These are phyloP conservation scores for Taphrina betulina DNA, from an alignment of 1,139 yeast species.

Conservation along the genomic window DNA sequence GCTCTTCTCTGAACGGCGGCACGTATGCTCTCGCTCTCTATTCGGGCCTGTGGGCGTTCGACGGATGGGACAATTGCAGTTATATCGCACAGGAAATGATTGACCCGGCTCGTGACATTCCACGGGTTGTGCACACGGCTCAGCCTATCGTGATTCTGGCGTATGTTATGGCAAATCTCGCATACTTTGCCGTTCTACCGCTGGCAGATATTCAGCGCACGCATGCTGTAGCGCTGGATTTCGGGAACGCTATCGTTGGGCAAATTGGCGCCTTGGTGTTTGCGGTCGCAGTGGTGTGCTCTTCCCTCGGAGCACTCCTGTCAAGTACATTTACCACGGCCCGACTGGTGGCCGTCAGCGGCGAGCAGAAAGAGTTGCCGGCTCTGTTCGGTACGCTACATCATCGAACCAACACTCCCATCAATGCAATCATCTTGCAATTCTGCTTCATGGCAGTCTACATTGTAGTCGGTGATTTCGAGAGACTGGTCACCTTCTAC, in stretches of 20 bases:
- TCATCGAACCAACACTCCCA: conserved; percentile 43
- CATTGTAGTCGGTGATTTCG: conserved; percentile 46
- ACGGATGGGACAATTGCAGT: conserved; percentile 49
- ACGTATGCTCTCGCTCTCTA: conserved; percentile 47
- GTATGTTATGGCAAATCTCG: conserved; percentile 46
- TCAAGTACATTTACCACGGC: conserved; percentile 48
- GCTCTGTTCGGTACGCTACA: conserved; percentile 41
- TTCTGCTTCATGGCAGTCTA: conserved; percentile 43
- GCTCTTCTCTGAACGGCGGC: conserved; percentile 43
- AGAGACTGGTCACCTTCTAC: conserved; percentile 45
- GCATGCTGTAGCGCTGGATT: conserved; percentile 46
- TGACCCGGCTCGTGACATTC: conserved; percentile 46
- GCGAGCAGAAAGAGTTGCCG: conserved; percentile 47
- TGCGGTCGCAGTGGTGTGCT: conserved; percentile 45
- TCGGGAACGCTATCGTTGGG: conserved; percentile 44
- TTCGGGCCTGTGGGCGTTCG: conserved; percentile 51
- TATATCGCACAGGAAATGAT: conserved; percentile 24
- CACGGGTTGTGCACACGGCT: conserved; percentile 47
- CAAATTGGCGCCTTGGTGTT: conserved; percentile 43
- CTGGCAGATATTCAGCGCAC: conserved; percentile 43
- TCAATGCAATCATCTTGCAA: conserved; percentile 46
- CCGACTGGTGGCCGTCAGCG: conserved; percentile 46
- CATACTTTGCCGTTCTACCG: conserved; percentile 47
- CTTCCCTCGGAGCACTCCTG: conserved; percentile 49
- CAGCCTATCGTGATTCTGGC: conserved; percentile 48